Evolutionary conservation across 2,329 filamentous ascomycete genomes (phyloP), one percentile per base, ranked within the genome.

Genomic region (Zymoseptoria brevis): DNA sequence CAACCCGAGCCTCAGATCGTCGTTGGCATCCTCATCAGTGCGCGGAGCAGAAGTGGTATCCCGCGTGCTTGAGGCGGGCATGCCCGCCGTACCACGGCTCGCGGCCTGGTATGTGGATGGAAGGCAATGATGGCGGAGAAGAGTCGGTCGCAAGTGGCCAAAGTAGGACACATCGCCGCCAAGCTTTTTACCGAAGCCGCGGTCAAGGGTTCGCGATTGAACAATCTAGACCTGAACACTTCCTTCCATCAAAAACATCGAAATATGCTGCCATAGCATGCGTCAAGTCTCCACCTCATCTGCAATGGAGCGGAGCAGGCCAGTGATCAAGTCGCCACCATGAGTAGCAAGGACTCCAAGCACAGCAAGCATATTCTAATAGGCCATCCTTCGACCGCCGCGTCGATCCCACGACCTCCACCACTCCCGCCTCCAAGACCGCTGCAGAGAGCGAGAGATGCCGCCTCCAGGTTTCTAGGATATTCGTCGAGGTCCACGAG

Each of bases 391-490:
- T 30, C 51, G 29, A 11, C 50, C 50, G 50, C 50, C 19, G 50
- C n/a, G 19, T 51, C 50, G 22, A 51, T 51, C 50, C 50, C 50
- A 51, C 22, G 50, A 19, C 50, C 22, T 21, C 50, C 50, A 19
- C 50, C 19, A 51, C 19, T 24, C 16, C 50, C 19, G 11, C 50
- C 50, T 11, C 22, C 19, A 51, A 21, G 50, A 11, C 50, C 50
- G 50, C 50, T 51, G 50, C 22, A 51, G n/a, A 60, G 68, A 29
- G 69, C 69, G 3, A 64, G 68, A 62, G 68, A 71, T 61, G 70
- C 67, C 8, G 70, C 70, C 1, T 68, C 67, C 29, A 64, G 68
- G 30, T 65, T 72, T 51, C 62, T 72, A 19, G 67, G 68, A 7
- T 71, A 68, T 45, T 54, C 63, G 8, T 67, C 69, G 13, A 57